phyloP scores from a whole-genome alignment of 441 rosid genomes.

The Croton setiger region DNA sequence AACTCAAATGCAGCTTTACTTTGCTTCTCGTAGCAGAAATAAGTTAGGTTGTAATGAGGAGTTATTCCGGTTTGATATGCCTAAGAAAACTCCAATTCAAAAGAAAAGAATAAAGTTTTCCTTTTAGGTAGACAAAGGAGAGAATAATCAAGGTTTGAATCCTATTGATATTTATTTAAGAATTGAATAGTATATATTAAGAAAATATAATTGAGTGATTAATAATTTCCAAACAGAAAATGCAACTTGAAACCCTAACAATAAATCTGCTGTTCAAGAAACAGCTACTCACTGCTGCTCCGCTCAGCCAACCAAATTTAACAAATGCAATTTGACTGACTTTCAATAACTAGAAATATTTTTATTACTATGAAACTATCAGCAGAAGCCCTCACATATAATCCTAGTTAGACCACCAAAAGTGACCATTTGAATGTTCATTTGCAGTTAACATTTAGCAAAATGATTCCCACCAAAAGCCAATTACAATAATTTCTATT shows the following conservation, averaged over 20 bases:
- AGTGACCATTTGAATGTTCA: background rate
- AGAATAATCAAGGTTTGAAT: no score
- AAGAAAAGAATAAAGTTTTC: no score
- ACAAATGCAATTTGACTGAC: background rate
- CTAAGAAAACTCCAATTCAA: no score
- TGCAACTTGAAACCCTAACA: background rate
- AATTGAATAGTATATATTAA: no score
- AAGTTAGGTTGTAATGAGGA: no score
- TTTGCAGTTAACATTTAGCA: background rate
- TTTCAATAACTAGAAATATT: background rate
- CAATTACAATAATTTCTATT: background rate
- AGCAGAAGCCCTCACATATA: background rate
- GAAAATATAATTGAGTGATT: background rate
- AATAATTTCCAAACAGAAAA: background rate
- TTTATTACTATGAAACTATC: background rate
- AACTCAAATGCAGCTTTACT: background rate
- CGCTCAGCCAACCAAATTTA: no score
- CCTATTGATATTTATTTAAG: no score
- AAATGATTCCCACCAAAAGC: conserved; percentile 7
- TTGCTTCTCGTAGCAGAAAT: no score
- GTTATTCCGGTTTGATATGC: no score
- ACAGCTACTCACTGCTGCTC: background rate
- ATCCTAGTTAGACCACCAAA: background rate
- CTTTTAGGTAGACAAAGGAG: no score
- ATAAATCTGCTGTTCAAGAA: background rate